phyloP scores from a whole-genome alignment of 2,329 filamentous ascomycete genomes.

The Pseudomassariella vexata region DNA sequence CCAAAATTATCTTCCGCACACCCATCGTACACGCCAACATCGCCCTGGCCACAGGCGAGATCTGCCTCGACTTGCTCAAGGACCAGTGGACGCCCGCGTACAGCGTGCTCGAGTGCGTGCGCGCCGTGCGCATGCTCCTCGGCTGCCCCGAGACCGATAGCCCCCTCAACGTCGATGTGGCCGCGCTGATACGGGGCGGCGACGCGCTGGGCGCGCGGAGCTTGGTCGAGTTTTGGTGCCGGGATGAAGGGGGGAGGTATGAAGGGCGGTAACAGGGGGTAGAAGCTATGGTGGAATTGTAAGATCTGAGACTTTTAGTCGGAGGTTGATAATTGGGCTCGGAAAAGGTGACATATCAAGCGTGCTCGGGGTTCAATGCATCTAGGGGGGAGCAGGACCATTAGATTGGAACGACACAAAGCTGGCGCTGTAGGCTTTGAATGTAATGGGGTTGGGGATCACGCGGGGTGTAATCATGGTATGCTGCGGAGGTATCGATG shows the following conservation, averaged over 20 bases:
- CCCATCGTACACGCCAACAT: slow-evolving; percentile 81
- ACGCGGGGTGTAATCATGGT: no score
- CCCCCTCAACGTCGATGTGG: slow-evolving; percentile 75
- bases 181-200: slow-evolving; percentile 61
- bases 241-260: slow-evolving; percentile 41
- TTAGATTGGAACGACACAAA: no score
- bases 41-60: slow-evolving; percentile 68
- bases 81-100: slow-evolving; percentile 82
- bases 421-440: no score
- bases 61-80: slow-evolving; percentile 83
- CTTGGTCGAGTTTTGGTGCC: slow-evolving; percentile 67
- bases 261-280: slow-evolving; percentile 24
- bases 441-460: no score
- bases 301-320: no score
- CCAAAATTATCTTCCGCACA: slow-evolving; percentile 75
- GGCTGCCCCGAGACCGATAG: slow-evolving; percentile 64
- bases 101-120: slow-evolving; percentile 69
- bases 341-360: no score
- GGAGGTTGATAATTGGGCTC: no score
- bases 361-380: no score
- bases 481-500: no score
- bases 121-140: slow-evolving; percentile 66
- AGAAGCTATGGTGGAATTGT: no score
- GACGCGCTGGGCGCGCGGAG: slow-evolving; percentile 63
- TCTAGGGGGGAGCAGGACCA: no score